Percentiles rank a stretch among this genome's conserved stretches.
Conservation (phyloP, 148 eudicot genomes). For the Fagopyrum tataricum region DNA sequence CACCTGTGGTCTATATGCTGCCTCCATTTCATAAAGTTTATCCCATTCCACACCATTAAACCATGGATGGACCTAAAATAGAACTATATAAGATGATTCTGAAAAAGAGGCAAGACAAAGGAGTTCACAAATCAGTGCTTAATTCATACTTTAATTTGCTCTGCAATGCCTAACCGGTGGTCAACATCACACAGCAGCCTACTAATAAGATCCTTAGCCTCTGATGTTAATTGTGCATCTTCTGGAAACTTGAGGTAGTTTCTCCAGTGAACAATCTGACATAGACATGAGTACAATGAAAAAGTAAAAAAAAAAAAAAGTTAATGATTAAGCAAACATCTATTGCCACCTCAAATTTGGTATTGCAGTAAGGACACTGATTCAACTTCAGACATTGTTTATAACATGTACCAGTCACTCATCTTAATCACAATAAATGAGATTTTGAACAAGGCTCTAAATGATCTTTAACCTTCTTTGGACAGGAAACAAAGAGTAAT, state of each 20-base stretch:
- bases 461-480: not conserved
- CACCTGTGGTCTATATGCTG: conserved; percentile 88
- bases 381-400: not conserved
- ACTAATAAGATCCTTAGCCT: conserved; percentile 90
- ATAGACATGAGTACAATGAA: conserved; percentile 10
- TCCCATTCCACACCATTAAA: conserved; percentile 81
- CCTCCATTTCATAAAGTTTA: conserved; percentile 85
- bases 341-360: not conserved
- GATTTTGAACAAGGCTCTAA: not conserved
- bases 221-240: conserved; percentile 59
- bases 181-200: conserved; percentile 93
- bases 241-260: conserved; percentile 87
- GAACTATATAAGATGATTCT: conserved; percentile 5
- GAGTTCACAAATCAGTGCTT: not conserved
- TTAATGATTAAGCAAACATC: not conserved
- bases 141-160: conserved; percentile 65
- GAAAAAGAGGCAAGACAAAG: not conserved
- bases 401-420: not conserved
- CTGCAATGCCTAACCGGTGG: conserved; percentile 82
- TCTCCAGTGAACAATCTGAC: conserved; percentile 95
- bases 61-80: conserved; percentile 90
- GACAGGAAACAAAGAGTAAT: not conserved
- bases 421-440: not conserved
- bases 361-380: not conserved
- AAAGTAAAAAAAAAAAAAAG: conserved; percentile 2